Base-by-base conservation (phyloP, 1,284 basidiomycete genomes). In the Rhodotorula glutinis region DNA sequence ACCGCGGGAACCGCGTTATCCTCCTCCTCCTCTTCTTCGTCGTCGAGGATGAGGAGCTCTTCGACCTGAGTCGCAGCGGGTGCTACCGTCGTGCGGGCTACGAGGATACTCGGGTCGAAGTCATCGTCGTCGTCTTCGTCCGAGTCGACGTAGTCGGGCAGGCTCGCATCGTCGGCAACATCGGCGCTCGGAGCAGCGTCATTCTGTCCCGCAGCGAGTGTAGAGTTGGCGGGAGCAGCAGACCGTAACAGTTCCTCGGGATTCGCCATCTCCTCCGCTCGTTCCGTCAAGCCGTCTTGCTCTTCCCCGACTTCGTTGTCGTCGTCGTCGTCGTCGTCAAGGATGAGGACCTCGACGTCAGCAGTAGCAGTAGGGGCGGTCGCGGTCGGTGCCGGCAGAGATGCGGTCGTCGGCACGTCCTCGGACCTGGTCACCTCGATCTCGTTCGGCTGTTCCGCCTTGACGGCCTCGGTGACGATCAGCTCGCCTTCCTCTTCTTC, bases 101-200 rank as follows among this genome's bases (percentile, higher is more conserved):
- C 25, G 25, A 51, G 49, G 7, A 27, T 27, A 17, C 49, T 27
- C 25, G 49, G 25, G 25, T 51, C 49, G 25, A 51, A 51, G 11
- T 51, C 49, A n/a, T 51, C 49, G 13, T 51, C 49, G 13, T 51
- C 49, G 27, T 51, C 49, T n/a, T 51, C 49, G 17, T 51, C 49
- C 27, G 49, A 51, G 27, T 51, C 49, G n/a, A 27, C 25, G 27
- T 51, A 51, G n/a, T 51, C 49, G n/a, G 49, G 49, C 52, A 53
- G 17, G 30, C 52, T 53, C 29, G 30, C 29, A 29, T 53, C 19
- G 52, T 38, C 52, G 5, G 5, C 25, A 27, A 25, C 13, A 25
- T 25, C 27, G 51, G 19, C 25, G 14, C 11, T 47, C 23, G n/a
- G 33, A 38, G 33, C 33, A 38, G 33, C 33, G 33, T 5, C 11